phyloP scores from a whole-genome alignment of 192 early-diverging fungal species.

The Dispira simplex region DNA sequence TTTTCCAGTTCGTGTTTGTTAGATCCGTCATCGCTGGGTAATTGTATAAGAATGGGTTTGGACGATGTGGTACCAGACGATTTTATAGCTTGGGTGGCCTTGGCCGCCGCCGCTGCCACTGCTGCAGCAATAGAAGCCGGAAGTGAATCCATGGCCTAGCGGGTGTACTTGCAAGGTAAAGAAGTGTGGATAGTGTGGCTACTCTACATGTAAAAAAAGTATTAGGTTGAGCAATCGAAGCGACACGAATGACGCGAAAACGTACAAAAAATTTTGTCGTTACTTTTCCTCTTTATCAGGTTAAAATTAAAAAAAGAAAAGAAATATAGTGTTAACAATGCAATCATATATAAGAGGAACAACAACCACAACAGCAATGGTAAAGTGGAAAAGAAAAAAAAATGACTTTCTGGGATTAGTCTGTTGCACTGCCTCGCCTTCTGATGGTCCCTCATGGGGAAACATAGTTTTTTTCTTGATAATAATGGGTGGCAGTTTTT shows the following conservation, averaged over 20 bases:
- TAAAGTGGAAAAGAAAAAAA: too few relatives aligned
- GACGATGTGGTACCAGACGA: not conserved
- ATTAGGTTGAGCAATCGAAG: not conserved
- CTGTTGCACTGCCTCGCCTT: too few relatives aligned
- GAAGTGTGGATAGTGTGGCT: not conserved
- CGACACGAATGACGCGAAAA: not conserved
- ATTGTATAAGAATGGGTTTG: not conserved
- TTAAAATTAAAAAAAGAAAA: too few relatives aligned
- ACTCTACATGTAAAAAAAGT: not conserved
- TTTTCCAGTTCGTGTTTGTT: too few relatives aligned
- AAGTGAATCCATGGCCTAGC: not conserved
- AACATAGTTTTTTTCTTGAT: too few relatives aligned
- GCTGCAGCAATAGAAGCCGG: conserved; percentile 5
- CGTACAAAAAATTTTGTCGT: not conserved
- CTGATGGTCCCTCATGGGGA: too few relatives aligned
- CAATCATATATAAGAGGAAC: too few relatives aligned
- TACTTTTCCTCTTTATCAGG: too few relatives aligned
- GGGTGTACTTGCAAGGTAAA: not conserved
- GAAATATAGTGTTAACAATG: too few relatives aligned
- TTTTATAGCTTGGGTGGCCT: not conserved
- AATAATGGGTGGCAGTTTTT: too few relatives aligned
- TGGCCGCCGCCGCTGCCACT: conserved; percentile 1
- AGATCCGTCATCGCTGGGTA: not conserved
- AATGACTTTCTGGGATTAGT: too few relatives aligned
- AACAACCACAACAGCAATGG: too few relatives aligned